Percentiles rank a stretch among this genome's conserved stretches.
These are phyloP conservation scores for Penicillium digitatum DNA, from an alignment of 2,329 filamentous ascomycete species.

Conservation along the genomic window DNA sequence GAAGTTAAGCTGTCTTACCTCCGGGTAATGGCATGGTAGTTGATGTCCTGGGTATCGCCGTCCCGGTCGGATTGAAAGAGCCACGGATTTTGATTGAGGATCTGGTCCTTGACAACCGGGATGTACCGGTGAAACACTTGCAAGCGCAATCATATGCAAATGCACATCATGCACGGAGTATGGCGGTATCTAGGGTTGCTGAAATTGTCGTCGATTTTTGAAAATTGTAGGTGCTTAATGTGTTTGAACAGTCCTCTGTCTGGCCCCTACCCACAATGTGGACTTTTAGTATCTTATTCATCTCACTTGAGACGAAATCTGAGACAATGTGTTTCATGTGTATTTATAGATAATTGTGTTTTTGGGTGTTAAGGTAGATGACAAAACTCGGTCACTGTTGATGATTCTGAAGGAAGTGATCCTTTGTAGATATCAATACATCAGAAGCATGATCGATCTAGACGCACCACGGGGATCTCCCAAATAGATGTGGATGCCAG, in stretches of 20 bases:
- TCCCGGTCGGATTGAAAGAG: not conserved
- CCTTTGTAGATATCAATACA: not conserved
- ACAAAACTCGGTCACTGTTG: too few species aligned
- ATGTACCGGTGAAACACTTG: not conserved
- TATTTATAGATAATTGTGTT: not conserved
- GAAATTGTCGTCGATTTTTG: not conserved
- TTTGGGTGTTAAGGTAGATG: not conserved
- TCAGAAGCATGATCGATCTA: not conserved
- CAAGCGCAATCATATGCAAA: not conserved
- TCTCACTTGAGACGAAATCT: not conserved
- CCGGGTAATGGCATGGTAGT: not conserved
- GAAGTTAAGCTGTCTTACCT: not conserved
- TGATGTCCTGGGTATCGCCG: not conserved
- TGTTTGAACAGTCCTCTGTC: not conserved
- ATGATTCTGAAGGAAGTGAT: not conserved
- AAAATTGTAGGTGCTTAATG: not conserved
- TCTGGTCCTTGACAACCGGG: not conserved
- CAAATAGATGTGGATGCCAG: not conserved
- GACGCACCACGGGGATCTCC: not conserved
- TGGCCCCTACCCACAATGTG: not conserved
- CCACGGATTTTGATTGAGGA: not conserved
- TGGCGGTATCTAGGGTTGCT: not conserved
- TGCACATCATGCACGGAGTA: not conserved
- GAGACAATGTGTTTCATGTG: not conserved
- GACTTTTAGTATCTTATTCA: not conserved